These are phyloP conservation scores for Fusarium graminum DNA, from an alignment of 2,329 filamentous ascomycete species.

Conservation along the genomic window DNA sequence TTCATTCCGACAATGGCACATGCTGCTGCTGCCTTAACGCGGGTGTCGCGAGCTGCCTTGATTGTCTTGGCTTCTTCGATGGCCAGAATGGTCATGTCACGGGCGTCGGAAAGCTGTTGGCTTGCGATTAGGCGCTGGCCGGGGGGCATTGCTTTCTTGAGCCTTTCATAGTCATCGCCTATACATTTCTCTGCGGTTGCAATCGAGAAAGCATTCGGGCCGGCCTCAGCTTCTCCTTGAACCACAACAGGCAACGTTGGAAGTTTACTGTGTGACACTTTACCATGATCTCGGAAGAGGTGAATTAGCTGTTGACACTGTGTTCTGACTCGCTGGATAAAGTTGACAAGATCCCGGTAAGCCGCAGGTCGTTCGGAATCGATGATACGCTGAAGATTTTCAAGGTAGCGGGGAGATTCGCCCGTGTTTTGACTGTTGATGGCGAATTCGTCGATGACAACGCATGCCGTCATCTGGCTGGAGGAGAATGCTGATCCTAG, in stretches of 20 bases:
- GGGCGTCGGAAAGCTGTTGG: slow-evolving; percentile 82
- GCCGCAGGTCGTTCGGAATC: slow-evolving; percentile 83
- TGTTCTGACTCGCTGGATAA: slow-evolving; percentile 87
- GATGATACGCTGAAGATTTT: slow-evolving; percentile 78
- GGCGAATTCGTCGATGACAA: slow-evolving; percentile 91
- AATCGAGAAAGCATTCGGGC: slow-evolving; percentile 92
- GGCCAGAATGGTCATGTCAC: slow-evolving; percentile 74
- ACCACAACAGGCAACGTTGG: slow-evolving; percentile 90
- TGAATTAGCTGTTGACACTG: slow-evolving; percentile 92
- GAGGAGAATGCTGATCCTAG: slow-evolving; percentile 83
- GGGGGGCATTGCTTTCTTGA: slow-evolving; percentile 90
- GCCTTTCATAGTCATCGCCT: slow-evolving; percentile 83
- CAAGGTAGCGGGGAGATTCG: slow-evolving; percentile 65
- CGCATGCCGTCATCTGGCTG: slow-evolving; percentile 84
- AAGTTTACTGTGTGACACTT: slow-evolving; percentile 79
- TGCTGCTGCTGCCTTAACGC: slow-evolving; percentile 87
- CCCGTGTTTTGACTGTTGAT: slow-evolving; percentile 65
- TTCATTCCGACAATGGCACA: slow-evolving; percentile 90
- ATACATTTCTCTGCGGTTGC: slow-evolving; percentile 89
- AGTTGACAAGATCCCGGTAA: slow-evolving; percentile 92
- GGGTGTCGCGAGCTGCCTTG: slow-evolving; percentile 85
- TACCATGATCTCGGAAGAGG: slow-evolving; percentile 91
- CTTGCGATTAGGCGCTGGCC: slow-evolving; percentile 87
- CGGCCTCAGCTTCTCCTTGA: slow-evolving; percentile 91
- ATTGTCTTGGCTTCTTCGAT: slow-evolving; percentile 83